Percentiles rank a stretch among this genome's conserved stretches.
Evolutionary conservation across 768 basidiomycete species (phyloP).

Genomic region (Psilocybe cyanescens): DNA sequence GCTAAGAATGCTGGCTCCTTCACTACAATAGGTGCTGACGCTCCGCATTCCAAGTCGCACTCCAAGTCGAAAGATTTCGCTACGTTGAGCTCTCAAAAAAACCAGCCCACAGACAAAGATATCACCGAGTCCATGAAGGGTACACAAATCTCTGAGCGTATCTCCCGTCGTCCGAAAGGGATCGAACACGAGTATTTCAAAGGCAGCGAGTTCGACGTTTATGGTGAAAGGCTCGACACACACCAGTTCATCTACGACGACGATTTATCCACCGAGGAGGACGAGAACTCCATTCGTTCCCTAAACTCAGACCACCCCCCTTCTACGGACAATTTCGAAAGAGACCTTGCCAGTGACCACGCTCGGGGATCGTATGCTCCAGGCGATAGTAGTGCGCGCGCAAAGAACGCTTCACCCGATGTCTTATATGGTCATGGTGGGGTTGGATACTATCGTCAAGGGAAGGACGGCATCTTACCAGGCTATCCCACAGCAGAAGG

Average conservation of each 20-base stretch:
- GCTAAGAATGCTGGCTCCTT: background rate
- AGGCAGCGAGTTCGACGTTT: conserved; percentile 9
- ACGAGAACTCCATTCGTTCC: background rate
- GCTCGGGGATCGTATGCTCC: background rate
- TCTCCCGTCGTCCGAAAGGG: background rate
- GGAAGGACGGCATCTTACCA: conserved; percentile 20
- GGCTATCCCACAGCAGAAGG: conserved; percentile 21
- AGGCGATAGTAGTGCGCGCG: background rate
- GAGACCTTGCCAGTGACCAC: background rate
- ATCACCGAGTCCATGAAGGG: background rate
- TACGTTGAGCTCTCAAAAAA: background rate
- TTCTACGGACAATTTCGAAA: background rate
- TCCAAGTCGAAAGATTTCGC: background rate
- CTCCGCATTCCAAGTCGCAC: background rate
- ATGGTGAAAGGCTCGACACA: conserved; percentile 12
- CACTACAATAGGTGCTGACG: background rate
- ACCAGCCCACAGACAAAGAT: background rate
- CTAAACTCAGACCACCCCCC: background rate
- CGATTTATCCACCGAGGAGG: conserved; percentile 6
- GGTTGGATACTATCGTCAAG: conserved; percentile 4
- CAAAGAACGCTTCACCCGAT: background rate
- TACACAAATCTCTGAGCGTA: background rate
- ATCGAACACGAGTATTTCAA: background rate
- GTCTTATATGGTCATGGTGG: conserved; percentile 10
- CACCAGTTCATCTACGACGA: conserved; percentile 12